phyloP scores from a whole-genome alignment of 2,329 filamentous ascomycete species.

The Fusarium keratoplasticum region DNA sequence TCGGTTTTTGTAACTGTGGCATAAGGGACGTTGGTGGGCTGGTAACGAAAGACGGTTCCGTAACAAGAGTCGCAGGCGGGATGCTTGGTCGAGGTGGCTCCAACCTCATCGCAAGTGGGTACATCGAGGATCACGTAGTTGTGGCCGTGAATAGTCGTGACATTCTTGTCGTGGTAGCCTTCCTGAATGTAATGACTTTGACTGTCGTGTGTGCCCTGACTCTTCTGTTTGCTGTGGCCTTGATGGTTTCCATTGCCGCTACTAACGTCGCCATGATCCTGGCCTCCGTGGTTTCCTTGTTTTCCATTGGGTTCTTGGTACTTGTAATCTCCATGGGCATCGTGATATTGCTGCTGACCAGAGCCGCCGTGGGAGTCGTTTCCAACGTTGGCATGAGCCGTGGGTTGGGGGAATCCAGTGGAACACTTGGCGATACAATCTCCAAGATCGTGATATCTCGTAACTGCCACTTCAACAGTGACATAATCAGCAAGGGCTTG shows the following conservation, averaged over 20 bases:
- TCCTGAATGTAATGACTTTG: background rate
- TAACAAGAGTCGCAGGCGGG: constrained; percentile 36
- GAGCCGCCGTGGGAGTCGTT: background rate
- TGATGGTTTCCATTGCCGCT: background rate
- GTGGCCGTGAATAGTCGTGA: background rate
- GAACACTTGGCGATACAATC: constrained; percentile 8
- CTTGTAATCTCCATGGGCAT: background rate
- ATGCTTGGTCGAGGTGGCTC: constrained; percentile 31
- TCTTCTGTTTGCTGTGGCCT: background rate
- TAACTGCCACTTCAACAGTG: constrained; percentile 16
- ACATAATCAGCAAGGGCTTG: constrained; percentile 16
- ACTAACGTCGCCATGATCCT: background rate
- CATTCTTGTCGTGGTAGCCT: background rate
- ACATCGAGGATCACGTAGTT: constrained; percentile 38
- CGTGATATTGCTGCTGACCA: background rate
- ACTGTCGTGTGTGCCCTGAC: background rate
- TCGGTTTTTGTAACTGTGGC: constrained; percentile 37
- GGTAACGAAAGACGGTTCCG: constrained; percentile 42
- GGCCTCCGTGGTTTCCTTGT: background rate
- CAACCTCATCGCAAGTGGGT: constrained; percentile 35
- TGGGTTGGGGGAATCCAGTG: background rate
- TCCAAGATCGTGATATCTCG: constrained; percentile 23
- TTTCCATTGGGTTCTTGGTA: background rate
- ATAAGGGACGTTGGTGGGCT: constrained; percentile 40
- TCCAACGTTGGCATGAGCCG: background rate